Evolutionary conservation across 805 yeast genomes (phyloP), one percentile per base, ranked within the genome.

Genomic region (Grigorovia humatica): DNA sequence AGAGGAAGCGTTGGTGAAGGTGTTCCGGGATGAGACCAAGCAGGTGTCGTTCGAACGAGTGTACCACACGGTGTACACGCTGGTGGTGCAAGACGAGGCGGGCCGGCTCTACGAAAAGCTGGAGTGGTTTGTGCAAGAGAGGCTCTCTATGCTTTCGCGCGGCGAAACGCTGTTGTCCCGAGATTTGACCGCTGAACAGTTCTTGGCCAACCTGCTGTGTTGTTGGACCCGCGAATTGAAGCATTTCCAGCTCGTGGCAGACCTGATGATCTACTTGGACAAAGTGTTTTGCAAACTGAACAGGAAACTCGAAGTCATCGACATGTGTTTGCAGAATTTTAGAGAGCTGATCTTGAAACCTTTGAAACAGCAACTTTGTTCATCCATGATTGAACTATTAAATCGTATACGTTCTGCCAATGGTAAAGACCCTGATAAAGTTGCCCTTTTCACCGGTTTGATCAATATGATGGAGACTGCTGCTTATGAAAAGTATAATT

Each of bases 251-350:
- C 80, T 87, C 76, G 78, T 88, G 45, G 78, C 90, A 59, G 96
- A 90, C 65, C 86, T 89, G 2, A 70, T 88, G 63, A 83, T 89
- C 85, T 89, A 89, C 61, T 67, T 90, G 62, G 95, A 89, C 62
- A 76, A 95, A 45, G 96, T 87, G 0, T 88, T 85, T 58, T 85
- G 89, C 29, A 82, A 80, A 57, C 90, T 84, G 56, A 72, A 74
- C 51, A 82, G 79, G 58, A 69, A 80, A 48, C 80, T 85, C 4
- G 70, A 82, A 52, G 74, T 84, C 2, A 83, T 82, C 61, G 96
- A 89, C 61, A 73, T 82, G 47, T 95, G 96, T 0, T 72, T 88
- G 23, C 76, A 75, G 35, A 65, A 82, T 9, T 89, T 88, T 64
- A 77, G 84, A 53, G 82, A 79, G 42, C 69, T 73, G 27, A 73